Base-by-base conservation (phyloP, 495 filamentous ascomycete genomes). In the Podospora appendiculata region DNA sequence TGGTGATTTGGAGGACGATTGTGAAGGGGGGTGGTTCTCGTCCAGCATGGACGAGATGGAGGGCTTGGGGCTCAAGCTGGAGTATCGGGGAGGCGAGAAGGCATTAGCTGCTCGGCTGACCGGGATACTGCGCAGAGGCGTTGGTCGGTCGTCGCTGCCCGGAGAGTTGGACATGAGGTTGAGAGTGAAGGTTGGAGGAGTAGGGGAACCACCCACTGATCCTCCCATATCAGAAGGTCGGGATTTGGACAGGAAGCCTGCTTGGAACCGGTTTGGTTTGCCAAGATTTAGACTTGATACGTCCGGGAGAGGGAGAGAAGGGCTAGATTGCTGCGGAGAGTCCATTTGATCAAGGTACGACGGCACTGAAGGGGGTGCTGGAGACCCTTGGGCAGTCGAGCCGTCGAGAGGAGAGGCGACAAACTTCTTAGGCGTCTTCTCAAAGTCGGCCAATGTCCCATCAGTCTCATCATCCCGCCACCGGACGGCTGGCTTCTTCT, bases 381-480 rank as follows among this genome's bases (percentile, higher is more conserved):
- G 58, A 32, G 57, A 38, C 7, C 50, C 10, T 40, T 66, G 66
- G 16, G 64, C 67, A 1, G 72, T 62, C 12, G 75, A 72, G 34
- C 54, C 67, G 14, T 69, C 61, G 35, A 81, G 77, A 12, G 72
- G 67, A 0, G 78, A 78, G 32, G 80, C 76, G 11, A 74, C 64
- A 13, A 77, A 67, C 60, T 81, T 86, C 59, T 88, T 75, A 25
- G 90, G 92, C 5, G 91, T 94, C 69, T 88, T 88, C 63, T 91
- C 85, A 55, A 90, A 95, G 61, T 96, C 92, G 49, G 88, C 88
- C 32, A 96, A 70, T 33, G 84, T 78, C 9, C 89, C 89, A 14
- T 96, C 86, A 32, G 83, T 80, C 47, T 87, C 87, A 58, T 97
- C 93, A 62, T 98, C 93, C 44, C 87, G 84, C 94, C 94, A 98